Base-by-base conservation (phyloP, 2,329 filamentous ascomycete genomes). In the Trichoderma pleuroti region DNA sequence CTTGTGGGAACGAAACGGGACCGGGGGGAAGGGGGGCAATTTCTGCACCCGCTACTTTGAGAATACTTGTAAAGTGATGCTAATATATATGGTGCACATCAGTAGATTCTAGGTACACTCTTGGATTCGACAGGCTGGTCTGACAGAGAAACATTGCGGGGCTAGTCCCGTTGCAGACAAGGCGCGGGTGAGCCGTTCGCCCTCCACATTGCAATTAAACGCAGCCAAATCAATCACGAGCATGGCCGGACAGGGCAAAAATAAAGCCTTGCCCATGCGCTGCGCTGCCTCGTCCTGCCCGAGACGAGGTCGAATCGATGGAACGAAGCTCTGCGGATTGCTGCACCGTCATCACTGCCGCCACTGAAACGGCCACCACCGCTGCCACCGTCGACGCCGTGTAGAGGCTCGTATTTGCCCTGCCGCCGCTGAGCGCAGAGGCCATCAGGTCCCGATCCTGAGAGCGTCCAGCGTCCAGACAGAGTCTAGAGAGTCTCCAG, bases 191-290 rank as follows among this genome's bases (percentile, higher is more conserved):
- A 63, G 57, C 24, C 46, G 59, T 63, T 54, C 39, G 42, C 54
- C 42, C 59, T 46, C 59, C 59, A 57, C 46, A 63, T 70, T 59
- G 59, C 57, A 70, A 70, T 70, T 62, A 70, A 70, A 63, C 49
- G 28, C n/a, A 30, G 57, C n/a, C 59, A 57, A 63, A 42, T 28
- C 59, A 70, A 63, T 56, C 67, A 63, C 57, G 49, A 46, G 59
- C 59, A 56, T 54, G 14, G 46, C 57, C 63, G 24, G 56, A 26
- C 54, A 30, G 60, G 30, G 36, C 32, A 32, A 34, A 67, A 28
- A 24, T 21, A 52, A 56, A 24, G 24, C 34, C n/a, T 64, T 30
- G 46, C 36, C 6, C 36, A 39, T n/a, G n/a, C n/a, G n/a, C n/a
- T 39, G 36, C 36, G 36, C 36, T 39, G 36, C 36, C 18, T 2